Evolutionary conservation across 129 eudicot species (phyloP), one percentile per base, ranked within the genome.

Genomic region (Tagetes patula): DNA sequence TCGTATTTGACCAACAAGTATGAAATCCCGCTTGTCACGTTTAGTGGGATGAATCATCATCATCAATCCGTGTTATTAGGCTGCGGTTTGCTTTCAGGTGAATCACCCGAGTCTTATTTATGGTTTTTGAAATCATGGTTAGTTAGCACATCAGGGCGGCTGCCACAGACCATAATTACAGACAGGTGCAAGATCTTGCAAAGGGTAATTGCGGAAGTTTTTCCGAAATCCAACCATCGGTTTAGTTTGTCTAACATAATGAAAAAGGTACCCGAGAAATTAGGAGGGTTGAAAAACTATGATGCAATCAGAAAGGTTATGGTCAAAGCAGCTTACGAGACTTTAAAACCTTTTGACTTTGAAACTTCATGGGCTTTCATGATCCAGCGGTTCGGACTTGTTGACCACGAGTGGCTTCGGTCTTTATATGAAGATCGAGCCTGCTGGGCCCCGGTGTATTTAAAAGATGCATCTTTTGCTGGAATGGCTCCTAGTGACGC

Each of bases 211-310:
- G 49, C 87, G 1, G 85, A 89, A 41, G 95, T 87, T 33, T 85
- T 92, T 70, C 98, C 98, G 2, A 87, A 80, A 65, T 82, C 96
- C 32, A 78, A 72, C 32, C 98, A 92, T 66, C 88, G 98, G 34
- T 92, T 83, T 75, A 78, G 89, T 81, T 48, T 92, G 65, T 85
- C 88, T 12, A 88, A 87, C 72, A 84, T 89, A 63, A 89, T 89
- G 91, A 92, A 81, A 60, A 87, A 85, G 72, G 89, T 89, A 53
- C 98, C 98, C 3, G 98, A 92, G 73, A 92, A 92, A 67, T 78
- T 88, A 76, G 98, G 96, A 7, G 97, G 97, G 20, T 64, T 86
- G 32, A 82, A 83, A 12, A 88, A 86, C 82, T 92, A 92, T 30
- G 97, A 92, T 59, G 84, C 82, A 8, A 83, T 92, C 36, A 83